These are phyloP conservation scores for Tuber calosporum DNA, from an alignment of 495 filamentous ascomycete species.

Conservation along the genomic window DNA sequence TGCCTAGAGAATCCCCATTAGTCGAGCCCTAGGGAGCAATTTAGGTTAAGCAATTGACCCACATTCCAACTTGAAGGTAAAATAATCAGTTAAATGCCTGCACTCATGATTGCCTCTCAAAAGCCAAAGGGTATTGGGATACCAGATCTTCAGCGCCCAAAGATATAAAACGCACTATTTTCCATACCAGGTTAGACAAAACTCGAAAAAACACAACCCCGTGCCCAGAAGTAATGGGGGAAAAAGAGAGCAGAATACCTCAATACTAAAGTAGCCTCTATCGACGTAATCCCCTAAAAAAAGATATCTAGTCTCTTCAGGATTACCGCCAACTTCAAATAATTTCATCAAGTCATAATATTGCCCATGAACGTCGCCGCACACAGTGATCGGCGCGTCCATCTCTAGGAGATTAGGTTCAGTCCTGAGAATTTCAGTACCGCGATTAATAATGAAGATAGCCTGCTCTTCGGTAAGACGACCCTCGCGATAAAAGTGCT, in stretches of 20 bases:
- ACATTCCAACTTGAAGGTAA: slow-evolving; percentile 98
- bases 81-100: slow-evolving; percentile 97
- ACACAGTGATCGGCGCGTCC: slow-evolving; percentile 99
- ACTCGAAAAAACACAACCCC: neutral
- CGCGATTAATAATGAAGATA: slow-evolving; percentile 82
- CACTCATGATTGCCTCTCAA: slow-evolving; percentile 97
- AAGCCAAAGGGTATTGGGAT: slow-evolving; percentile 93
- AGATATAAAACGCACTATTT: slow-evolving; percentile 83
- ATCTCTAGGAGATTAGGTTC: slow-evolving; percentile 97
- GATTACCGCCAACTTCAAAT: slow-evolving; percentile 96
- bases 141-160: slow-evolving; percentile 98
- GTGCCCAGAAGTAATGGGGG: neutral
- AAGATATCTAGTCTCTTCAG: slow-evolving; percentile 88
- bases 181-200: slow-evolving; percentile 10
- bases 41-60: slow-evolving; percentile 5
- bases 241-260: slow-evolving; percentile 49
- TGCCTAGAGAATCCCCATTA: slow-evolving; percentile 31
- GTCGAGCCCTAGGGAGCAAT: neutral
- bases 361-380: slow-evolving; percentile 96
- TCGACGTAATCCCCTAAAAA: slow-evolving; percentile 98
- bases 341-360: slow-evolving; percentile 99
- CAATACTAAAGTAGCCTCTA: slow-evolving; percentile 96
- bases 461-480: slow-evolving; percentile 95
- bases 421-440: slow-evolving; percentile 70
- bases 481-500: slow-evolving; percentile 96